Percentiles rank a stretch among this genome's conserved stretches.
phyloP scores from a whole-genome alignment of 441 rosid genomes.

The Erodium moschatum region DNA sequence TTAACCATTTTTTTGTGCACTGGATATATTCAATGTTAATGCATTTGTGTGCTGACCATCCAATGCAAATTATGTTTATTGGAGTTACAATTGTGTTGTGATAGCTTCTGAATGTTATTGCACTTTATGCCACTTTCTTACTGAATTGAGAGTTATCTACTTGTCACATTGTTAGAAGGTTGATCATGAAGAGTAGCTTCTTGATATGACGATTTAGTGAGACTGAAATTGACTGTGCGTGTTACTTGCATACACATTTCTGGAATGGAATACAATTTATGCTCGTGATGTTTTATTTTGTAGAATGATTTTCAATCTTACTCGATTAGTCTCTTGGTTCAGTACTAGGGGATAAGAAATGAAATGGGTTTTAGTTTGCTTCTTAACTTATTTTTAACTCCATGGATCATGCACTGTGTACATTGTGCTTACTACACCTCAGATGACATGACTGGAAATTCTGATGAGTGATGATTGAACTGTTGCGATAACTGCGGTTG shows the following conservation, averaged over 20 bases:
- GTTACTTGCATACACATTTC: not conserved
- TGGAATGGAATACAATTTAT: not conserved
- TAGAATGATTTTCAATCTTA: not conserved
- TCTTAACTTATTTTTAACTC: not conserved
- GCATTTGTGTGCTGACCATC: not conserved
- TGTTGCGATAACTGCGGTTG: not conserved
- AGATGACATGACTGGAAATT: not conserved
- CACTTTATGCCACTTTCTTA: not conserved
- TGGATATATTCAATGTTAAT: not conserved
- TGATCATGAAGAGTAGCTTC: not conserved
- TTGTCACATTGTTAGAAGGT: not conserved
- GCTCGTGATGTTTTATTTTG: not conserved
- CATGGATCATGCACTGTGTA: not conserved
- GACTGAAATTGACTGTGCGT: not conserved
- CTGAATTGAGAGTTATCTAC: not conserved
- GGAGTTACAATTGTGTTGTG: not conserved
- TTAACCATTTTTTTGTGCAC: not conserved
- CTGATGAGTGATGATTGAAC: not conserved
- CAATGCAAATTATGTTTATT: not conserved
- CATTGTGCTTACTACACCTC: not conserved
- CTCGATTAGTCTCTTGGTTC: not conserved
- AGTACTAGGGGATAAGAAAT: not conserved
- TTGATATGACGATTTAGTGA: not conserved
- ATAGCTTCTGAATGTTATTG: not conserved
- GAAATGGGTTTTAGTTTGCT: not conserved